Evolutionary conservation across 441 rosid species (phyloP).

Genomic region (Pelargonium cotyledonis): DNA sequence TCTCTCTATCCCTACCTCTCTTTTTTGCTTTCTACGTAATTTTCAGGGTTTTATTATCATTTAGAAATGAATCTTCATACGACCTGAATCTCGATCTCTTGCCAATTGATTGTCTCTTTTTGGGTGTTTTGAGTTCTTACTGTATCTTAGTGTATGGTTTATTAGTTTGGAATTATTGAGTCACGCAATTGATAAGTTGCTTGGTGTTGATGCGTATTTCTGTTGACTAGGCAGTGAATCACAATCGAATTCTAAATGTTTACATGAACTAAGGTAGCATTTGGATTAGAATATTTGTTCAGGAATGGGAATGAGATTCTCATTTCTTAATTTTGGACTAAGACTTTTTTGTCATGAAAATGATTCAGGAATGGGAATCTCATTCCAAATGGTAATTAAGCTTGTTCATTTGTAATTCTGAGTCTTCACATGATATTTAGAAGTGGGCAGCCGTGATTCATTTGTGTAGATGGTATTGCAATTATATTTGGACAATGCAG

Average conservation of each 20-base stretch:
- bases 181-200: background rate
- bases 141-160: background rate
- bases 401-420: background rate
- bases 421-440: background rate
- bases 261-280: background rate
- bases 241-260: background rate
- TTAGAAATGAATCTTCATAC: background rate
- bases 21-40: background rate
- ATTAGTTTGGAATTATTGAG: background rate
- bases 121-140: background rate
- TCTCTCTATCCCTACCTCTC: background rate
- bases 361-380: no score
- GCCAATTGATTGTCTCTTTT: background rate
- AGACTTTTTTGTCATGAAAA: no score
- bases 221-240: background rate
- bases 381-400: no score
- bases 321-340: no score
- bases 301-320: no score
- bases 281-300: background rate
- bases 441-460: background rate
- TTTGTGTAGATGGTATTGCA: background rate
- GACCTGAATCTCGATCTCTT: background rate
- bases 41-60: background rate
- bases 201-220: no score
- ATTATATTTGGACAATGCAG: no score